Conservation (phyloP, 345 rosid genomes). For the Citrus medica region DNA sequence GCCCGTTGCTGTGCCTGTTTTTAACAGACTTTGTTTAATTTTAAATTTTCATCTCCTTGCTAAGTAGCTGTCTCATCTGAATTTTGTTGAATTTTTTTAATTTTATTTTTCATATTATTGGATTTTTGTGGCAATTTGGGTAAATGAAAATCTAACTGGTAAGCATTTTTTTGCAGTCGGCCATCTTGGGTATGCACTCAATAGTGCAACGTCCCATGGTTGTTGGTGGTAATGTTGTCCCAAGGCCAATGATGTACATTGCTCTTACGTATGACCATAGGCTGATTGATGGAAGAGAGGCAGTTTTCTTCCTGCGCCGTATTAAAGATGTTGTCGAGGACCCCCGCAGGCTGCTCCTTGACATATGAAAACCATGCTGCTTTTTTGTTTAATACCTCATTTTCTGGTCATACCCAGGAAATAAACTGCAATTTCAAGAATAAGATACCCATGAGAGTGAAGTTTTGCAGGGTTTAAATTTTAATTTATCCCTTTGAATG, state of each 20-base stretch:
- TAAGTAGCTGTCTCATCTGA: neutral
- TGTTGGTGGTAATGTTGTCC: conserved; percentile 67
- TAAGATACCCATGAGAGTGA: conserved; percentile 15
- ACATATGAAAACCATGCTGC: conserved; percentile 34
- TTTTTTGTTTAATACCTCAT: neutral
- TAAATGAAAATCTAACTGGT: neutral
- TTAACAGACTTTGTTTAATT: neutral
- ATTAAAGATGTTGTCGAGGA: conserved; percentile 90
- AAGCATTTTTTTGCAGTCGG: conserved; percentile 48
- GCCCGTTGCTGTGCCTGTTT: neutral
- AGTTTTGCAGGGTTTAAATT: conserved; percentile 33
- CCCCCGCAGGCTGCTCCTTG: conserved; percentile 82
- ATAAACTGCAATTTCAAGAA: conserved; percentile 5
- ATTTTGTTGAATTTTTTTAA: neutral
- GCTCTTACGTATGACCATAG: conserved; percentile 88
- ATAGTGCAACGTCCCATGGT: conserved; percentile 84
- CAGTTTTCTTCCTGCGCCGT: conserved; percentile 81
- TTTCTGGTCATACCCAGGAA: conserved; percentile 6
- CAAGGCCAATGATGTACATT: conserved; percentile 93
- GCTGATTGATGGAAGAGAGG: conserved; percentile 94
- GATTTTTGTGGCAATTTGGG: neutral
- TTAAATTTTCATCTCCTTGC: neutral
- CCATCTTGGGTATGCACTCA: conserved; percentile 90
- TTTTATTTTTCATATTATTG: neutral
- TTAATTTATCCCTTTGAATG: conserved; percentile 11